Conservation (phyloP, 345 rosid species). For the sweet orange (Citrus sinensis) region DNA sequence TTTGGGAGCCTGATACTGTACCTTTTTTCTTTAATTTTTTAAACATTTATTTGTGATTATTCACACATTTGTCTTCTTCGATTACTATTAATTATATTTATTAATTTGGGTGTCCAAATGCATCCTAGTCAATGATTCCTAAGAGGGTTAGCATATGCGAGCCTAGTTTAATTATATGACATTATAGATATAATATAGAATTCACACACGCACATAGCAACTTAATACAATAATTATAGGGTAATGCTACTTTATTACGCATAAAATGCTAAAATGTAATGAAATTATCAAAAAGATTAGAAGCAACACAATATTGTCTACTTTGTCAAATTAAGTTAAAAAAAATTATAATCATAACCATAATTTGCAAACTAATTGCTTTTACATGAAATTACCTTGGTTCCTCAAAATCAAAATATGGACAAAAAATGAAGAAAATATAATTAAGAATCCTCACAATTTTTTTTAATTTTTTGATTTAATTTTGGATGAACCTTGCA, state of each 20-base stretch:
- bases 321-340: too few relatives aligned
- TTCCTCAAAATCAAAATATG: not conserved
- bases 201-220: not conserved
- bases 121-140: constrained; percentile 8
- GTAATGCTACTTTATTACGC: not conserved
- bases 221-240: not conserved
- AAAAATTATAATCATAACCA: too few relatives aligned
- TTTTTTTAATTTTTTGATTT: too few relatives aligned
- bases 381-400: not conserved
- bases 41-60: constrained; percentile 1
- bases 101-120: not conserved
- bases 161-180: not conserved
- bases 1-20: not conserved
- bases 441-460: too few relatives aligned
- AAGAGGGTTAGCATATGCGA: not conserved
- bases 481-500: too few relatives aligned
- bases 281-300: not conserved
- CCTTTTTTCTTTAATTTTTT: not conserved
- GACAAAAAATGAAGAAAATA: not conserved
- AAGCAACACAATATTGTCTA: not conserved
- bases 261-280: not conserved
- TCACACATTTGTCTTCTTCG: constrained; percentile 17
- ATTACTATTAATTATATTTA: not conserved
- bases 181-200: not conserved
- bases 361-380: not conserved